Evolutionary conservation across 1,284 basidiomycete genomes (phyloP).

Genomic region (Ganoderma multipileum): DNA sequence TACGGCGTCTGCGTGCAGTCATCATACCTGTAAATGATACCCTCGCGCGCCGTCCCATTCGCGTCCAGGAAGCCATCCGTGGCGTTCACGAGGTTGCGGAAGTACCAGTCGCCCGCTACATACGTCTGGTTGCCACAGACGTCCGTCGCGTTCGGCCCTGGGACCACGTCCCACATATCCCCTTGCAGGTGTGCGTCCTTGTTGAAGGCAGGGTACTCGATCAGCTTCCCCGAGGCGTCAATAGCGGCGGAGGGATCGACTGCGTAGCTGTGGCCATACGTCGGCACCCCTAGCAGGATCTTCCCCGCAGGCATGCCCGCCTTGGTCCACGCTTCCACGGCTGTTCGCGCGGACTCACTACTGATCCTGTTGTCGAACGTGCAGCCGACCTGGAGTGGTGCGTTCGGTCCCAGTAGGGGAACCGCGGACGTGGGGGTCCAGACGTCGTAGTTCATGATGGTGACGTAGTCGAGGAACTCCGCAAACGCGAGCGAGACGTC

Average conservation of each 20-base stretch:
- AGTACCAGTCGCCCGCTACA: constrained; percentile 39
- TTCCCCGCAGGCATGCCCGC: constrained; percentile 78
- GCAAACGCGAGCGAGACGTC: constrained; percentile 51
- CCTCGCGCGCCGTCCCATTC: constrained; percentile 51
- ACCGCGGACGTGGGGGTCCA: constrained; percentile 56
- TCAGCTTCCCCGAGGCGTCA: constrained; percentile 38
- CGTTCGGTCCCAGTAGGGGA: constrained; percentile 69
- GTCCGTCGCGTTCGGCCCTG: constrained; percentile 38
- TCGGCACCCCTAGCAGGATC: constrained; percentile 80
- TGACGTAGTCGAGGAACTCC: constrained; percentile 75
- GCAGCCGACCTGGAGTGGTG: constrained; percentile 82
- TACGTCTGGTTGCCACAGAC: constrained; percentile 53
- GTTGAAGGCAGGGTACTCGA: constrained; percentile 49
- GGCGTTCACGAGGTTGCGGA: constrained; percentile 57
- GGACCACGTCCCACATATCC: constrained; percentile 56
- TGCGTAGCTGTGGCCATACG: constrained; percentile 70
- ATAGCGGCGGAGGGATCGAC: constrained; percentile 47
- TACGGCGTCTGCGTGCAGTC: constrained; percentile 71
- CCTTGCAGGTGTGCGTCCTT: constrained; percentile 46
- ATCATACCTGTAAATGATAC: constrained; percentile 57
- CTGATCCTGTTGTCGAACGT: constrained; percentile 56
- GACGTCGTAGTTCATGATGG: constrained; percentile 89
- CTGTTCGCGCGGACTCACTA: constrained; percentile 70
- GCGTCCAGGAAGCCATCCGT: constrained; percentile 55
- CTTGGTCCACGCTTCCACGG: constrained; percentile 72